Evolutionary conservation across 371 early-diverging fungal species (phyloP).

Genomic region (Lichtheimia hyalospora): DNA sequence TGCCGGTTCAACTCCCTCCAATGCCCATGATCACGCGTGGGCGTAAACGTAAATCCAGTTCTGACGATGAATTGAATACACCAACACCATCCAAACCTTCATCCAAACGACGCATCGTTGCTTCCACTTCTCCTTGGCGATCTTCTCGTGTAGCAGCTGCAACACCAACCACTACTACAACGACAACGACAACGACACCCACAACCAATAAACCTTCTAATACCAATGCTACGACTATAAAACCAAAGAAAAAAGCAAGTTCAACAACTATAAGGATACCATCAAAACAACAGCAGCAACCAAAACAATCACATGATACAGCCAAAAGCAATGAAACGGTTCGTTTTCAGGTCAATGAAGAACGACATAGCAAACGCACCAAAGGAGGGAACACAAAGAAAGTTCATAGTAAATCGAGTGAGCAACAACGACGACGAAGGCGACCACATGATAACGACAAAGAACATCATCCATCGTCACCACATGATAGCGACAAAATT

Average conservation of each 20-base stretch:
- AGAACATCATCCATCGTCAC: no score
- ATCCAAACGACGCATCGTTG: neutral
- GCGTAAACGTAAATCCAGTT: constrained; percentile 7
- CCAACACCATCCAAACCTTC: neutral
- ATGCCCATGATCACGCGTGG: constrained; percentile 12
- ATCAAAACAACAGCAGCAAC: neutral
- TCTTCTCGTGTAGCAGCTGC: constrained; percentile 4
- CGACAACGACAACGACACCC: neutral
- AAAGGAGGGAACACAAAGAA: neutral
- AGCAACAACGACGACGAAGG: constrained; percentile 6
- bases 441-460: no score
- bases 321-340: neutral
- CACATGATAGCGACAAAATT: constrained; percentile 19
- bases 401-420: no score
- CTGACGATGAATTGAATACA: constrained; percentile 1
- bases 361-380: neutral
- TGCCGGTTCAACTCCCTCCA: no score
- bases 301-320: neutral
- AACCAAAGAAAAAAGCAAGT: neutral
- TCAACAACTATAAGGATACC: neutral
- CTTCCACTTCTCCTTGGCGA: neutral
- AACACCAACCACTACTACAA: neutral
- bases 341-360: neutral
- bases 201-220: neutral
- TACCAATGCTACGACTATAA: no score